Percentiles rank a stretch among this genome's conserved stretches.
Evolutionary conservation across 176 grass and related monocot genomes (phyloP).

Genomic region (Zea mays): Zm-B73-REFERENCE-NAM-5.0 NC_050100.1:8462501-8463000

Average conservation of each 20-base stretch:
- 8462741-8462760: not conserved
- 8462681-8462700: not conserved
- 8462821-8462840: not conserved
- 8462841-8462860: no score
- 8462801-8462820: not conserved
- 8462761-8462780: no score
- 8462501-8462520: not conserved
- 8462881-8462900: not conserved
- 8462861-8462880: not conserved
- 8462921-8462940: not conserved
- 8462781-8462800: not conserved
- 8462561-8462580: no score
- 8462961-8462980: no score
- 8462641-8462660: not conserved
- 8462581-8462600: no score
- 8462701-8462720: not conserved
- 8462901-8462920: not conserved
- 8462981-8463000: no score
- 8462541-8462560: no score
- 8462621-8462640: not conserved
- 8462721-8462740: not conserved
- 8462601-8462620: no score
- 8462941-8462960: conserved; percentile 1
- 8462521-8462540: no score
- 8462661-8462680: not conserved